These are phyloP conservation scores for Pezicula radicicola DNA, from an alignment of 2,329 filamentous ascomycete genomes.

Conservation along the genomic window DNA sequence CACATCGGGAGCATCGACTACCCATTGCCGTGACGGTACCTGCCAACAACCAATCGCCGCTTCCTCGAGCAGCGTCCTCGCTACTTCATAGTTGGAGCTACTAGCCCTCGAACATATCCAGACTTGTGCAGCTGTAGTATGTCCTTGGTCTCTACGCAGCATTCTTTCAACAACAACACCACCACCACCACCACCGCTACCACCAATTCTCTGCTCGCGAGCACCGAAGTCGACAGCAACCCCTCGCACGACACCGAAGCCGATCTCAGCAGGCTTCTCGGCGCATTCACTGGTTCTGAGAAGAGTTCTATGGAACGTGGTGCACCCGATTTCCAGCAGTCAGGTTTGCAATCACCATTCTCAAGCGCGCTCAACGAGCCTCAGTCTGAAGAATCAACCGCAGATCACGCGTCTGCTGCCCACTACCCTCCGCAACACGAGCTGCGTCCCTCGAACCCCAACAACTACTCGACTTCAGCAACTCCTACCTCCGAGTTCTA, in stretches of 20 bases:
- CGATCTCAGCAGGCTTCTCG: slow-evolving; percentile 27
- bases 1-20: background rate
- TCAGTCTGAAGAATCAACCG: slow-evolving; percentile 78
- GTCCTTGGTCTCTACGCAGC: slow-evolving; percentile 29
- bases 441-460: slow-evolving; percentile 50
- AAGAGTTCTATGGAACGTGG: slow-evolving; percentile 53
- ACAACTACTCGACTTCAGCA: slow-evolving; percentile 56
- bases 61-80: background rate
- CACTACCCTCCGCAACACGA: slow-evolving; percentile 84
- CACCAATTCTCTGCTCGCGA: slow-evolving; percentile 19
- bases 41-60: background rate
- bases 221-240: slow-evolving; percentile 9
- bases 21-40: background rate
- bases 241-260: slow-evolving; percentile 20
- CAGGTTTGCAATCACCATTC: slow-evolving; percentile 80
- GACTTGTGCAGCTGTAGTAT: slow-evolving; percentile 25
- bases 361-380: slow-evolving; percentile 62
- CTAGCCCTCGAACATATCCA: slow-evolving; percentile 14
- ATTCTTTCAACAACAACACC: slow-evolving; percentile 19
- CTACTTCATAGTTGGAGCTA: background rate
- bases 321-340: slow-evolving; percentile 77
- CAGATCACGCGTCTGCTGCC: slow-evolving; percentile 93
- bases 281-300: slow-evolving; percentile 21
- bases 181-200: slow-evolving; percentile 14
- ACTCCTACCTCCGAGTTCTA: slow-evolving; percentile 89